Evolutionary conservation across 2,329 filamentous ascomycete species (phyloP).

Genomic region (Calonectria hawksworthii): DNA sequence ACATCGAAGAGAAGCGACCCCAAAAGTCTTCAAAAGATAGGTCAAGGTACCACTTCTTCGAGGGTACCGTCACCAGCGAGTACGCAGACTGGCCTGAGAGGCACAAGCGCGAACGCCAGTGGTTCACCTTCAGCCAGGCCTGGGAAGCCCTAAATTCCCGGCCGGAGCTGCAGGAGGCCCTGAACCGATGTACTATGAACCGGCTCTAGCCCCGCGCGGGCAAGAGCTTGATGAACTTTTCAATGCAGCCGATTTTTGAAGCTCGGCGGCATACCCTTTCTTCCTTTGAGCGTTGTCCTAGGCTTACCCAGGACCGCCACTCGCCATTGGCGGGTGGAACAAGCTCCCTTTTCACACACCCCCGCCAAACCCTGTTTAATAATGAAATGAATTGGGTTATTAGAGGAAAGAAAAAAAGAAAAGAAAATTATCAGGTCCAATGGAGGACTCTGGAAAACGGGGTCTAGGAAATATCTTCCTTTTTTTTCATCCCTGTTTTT

Average conservation of each 20-base stretch:
- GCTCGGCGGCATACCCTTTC: not conserved
- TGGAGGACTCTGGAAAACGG: slow-evolving; percentile 9
- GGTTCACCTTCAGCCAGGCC: slow-evolving; percentile 91
- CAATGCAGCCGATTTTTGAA: not conserved
- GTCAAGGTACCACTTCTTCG: slow-evolving; percentile 83
- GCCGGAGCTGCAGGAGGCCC: slow-evolving; percentile 89
- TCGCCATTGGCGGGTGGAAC: slow-evolving; percentile 11
- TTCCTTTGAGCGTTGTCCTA: slow-evolving; percentile 8
- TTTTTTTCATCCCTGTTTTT: slow-evolving; percentile 27
- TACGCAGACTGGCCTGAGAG: slow-evolving; percentile 93
- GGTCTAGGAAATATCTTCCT: slow-evolving; percentile 11
- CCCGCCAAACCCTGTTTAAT: slow-evolving; percentile 25
- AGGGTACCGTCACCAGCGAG: slow-evolving; percentile 89
- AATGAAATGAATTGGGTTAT: slow-evolving; percentile 20
- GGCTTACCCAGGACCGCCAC: slow-evolving; percentile 4
- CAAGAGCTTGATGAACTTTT: slow-evolving; percentile 19
- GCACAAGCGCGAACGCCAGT: slow-evolving; percentile 90
- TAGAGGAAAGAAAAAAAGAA: slow-evolving; percentile 30
- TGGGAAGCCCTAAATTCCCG: slow-evolving; percentile 80
- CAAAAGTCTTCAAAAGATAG: slow-evolving; percentile 79
- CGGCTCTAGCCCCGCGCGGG: slow-evolving; percentile 40
- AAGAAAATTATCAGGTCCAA: slow-evolving; percentile 21
- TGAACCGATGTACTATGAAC: slow-evolving; percentile 83
- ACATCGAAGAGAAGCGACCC: slow-evolving; percentile 86
- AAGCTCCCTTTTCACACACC: not conserved